A percentile compares a stretch with the other conserved stretches of the same genome.
Evolutionary conservation across 306 rosid species (phyloP).

Genomic region (Pyrus bretschneideri): DNA sequence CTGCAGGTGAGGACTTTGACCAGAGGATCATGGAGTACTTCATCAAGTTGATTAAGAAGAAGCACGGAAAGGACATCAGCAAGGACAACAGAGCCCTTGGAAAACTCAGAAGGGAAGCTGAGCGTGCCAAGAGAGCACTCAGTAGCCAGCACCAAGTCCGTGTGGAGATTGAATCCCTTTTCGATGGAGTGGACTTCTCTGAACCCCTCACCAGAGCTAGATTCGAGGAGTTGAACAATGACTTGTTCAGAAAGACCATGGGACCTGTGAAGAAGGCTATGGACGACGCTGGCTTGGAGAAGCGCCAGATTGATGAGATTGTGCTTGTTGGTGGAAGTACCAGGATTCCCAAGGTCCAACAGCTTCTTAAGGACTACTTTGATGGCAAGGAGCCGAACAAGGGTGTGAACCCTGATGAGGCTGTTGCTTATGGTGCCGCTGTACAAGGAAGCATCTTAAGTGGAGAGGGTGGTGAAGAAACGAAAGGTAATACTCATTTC

Average conservation of each 20-base stretch:
- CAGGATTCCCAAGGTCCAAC: conserved; percentile 94
- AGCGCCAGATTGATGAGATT: conserved; percentile 82
- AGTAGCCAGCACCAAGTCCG: conserved; percentile 99
- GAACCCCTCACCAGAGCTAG: conserved; percentile 93
- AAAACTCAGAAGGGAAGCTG: conserved; percentile 83
- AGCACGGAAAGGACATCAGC: conserved; percentile 91
- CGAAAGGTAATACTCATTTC: conserved; percentile 53
- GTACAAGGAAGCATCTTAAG: conserved; percentile 98
- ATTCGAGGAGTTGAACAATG: conserved; percentile 94
- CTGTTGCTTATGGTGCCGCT: conserved; percentile 98
- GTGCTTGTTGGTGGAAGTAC: conserved; percentile 98
- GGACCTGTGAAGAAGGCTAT: conserved; percentile 98
- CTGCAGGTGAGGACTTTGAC: conserved; percentile 92
- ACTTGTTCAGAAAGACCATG: conserved; percentile 96
- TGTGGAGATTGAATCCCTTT: conserved; percentile 95
- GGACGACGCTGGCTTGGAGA: conserved; percentile 95
- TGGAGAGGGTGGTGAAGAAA: conserved; percentile 97
- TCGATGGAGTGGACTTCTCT: conserved; percentile 79
- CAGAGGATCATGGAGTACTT: conserved; percentile 91
- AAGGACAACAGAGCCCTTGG: conserved; percentile 98
- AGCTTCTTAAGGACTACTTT: conserved; percentile 85
- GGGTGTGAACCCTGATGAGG: conserved; percentile 98
- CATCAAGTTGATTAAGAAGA: conserved; percentile 95
- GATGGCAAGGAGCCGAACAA: conserved; percentile 98
- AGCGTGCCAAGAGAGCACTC: conserved; percentile 98